phyloP scores from a whole-genome alignment of 208 protist genomes.

The Plasmodiophora brassicae region DNA sequence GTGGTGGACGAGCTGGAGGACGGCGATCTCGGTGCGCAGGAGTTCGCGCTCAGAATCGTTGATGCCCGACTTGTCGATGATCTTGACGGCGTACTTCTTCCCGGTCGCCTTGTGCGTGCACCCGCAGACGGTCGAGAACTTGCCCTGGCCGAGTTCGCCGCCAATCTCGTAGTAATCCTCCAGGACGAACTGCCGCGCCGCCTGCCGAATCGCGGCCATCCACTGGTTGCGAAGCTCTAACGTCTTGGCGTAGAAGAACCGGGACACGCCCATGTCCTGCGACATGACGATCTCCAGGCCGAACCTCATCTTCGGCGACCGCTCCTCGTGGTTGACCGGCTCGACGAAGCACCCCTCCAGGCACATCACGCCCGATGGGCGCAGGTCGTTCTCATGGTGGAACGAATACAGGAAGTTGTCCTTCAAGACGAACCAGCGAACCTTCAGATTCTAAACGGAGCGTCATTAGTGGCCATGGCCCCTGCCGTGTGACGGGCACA shows the following conservation, averaged over 20 bases:
- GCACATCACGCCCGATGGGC: neutral
- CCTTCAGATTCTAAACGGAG: neutral
- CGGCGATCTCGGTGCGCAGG: slow-evolving; percentile 40
- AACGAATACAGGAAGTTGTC: slow-evolving; percentile 39
- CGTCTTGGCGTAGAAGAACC: slow-evolving; percentile 22
- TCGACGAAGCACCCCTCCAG: slow-evolving; percentile 29
- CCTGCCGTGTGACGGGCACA: no score
- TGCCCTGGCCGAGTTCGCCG: neutral
- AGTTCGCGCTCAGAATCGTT: slow-evolving; percentile 34
- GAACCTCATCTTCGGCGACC: neutral
- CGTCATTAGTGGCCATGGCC: no score
- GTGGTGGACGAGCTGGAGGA: slow-evolving; percentile 38
- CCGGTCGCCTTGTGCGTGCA: neutral
- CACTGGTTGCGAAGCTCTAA: neutral
- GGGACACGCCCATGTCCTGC: neutral
- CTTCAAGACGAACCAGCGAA: slow-evolving; percentile 30
- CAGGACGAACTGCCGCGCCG: slow-evolving; percentile 4
- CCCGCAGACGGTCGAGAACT: slow-evolving; percentile 37
- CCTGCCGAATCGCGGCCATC: neutral
- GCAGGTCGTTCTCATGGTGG: slow-evolving; percentile 34
- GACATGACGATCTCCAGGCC: neutral
- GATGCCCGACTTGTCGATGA: slow-evolving; percentile 43
- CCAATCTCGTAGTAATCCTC: slow-evolving; percentile 4
- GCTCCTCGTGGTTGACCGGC: neutral
- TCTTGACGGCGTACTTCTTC: slow-evolving; percentile 43